Evolutionary conservation across 2,329 filamentous ascomycete species (phyloP).

Genomic region (Hypoxylon sp.): DNA sequence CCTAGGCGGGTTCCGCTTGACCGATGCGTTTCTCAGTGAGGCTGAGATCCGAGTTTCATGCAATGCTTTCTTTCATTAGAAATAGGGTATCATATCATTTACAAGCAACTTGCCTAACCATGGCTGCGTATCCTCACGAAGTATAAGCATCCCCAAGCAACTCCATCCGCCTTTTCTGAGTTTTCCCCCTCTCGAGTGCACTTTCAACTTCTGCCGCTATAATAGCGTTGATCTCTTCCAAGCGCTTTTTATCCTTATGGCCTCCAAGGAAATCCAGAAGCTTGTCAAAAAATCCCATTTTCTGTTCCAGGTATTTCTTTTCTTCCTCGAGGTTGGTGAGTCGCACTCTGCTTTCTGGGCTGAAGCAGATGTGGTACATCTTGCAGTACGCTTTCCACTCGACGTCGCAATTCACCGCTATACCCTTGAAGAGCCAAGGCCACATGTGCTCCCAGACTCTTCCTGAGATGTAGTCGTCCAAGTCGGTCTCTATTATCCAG

Average conservation of each 20-base stretch:
- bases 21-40: background rate
- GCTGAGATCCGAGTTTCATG: conserved; percentile 10
- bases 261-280: conserved; percentile 43
- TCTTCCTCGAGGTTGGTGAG: conserved; percentile 45
- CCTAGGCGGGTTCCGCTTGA: background rate
- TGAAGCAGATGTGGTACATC: conserved; percentile 56
- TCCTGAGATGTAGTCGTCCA: conserved; percentile 53
- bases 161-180: conserved; percentile 33
- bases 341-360: conserved; percentile 35
- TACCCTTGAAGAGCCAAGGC: conserved; percentile 52
- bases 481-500: conserved; percentile 53
- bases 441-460: conserved; percentile 57
- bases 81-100: conserved; percentile 42
- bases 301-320: conserved; percentile 41
- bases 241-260: conserved; percentile 39
- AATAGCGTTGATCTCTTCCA: conserved; percentile 46
- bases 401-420: conserved; percentile 62
- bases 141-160: conserved; percentile 35
- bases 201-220: conserved; percentile 39
- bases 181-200: conserved; percentile 41
- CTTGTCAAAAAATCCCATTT: conserved; percentile 43
- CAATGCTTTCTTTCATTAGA: conserved; percentile 28
- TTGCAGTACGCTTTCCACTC: conserved; percentile 54
- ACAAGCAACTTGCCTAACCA: conserved; percentile 27
- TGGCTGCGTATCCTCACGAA: conserved; percentile 22